Evolutionary conservation across 306 rosid species (phyloP).

Genomic region (Prunus dulcis): DNA sequence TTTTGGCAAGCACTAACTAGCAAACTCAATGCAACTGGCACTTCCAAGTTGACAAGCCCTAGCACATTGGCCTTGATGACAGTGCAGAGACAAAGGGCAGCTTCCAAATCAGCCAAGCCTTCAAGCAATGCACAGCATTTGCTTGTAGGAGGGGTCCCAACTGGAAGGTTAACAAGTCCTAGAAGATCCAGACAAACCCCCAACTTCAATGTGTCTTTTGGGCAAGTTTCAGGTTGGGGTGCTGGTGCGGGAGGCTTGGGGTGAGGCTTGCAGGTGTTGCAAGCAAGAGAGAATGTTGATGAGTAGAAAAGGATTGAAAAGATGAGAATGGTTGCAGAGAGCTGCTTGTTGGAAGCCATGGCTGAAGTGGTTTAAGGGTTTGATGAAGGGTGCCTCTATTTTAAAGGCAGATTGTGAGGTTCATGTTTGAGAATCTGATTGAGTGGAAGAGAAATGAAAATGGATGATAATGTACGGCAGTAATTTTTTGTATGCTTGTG

Average conservation of each 20-base stretch:
- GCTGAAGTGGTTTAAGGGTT: not conserved
- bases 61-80: constrained; percentile 73
- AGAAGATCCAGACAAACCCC: constrained; percentile 62
- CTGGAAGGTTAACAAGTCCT: constrained; percentile 34
- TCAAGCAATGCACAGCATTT: constrained; percentile 60
- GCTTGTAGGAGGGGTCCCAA: constrained; percentile 53
- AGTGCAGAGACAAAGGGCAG: constrained; percentile 76
- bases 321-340: constrained; percentile 36
- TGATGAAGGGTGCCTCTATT: constrained; percentile 6
- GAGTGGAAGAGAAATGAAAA: constrained; percentile 46
- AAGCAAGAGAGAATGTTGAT: constrained; percentile 38
- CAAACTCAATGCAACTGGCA: constrained; percentile 52
- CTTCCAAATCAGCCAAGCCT: constrained; percentile 66
- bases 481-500: constrained; percentile 42
- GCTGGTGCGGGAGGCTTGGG: constrained; percentile 13
- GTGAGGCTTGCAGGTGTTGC: constrained; percentile 24
- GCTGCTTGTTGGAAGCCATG: constrained; percentile 42
- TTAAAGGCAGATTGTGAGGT: constrained; percentile 49
- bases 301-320: constrained; percentile 48
- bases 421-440: constrained; percentile 25
- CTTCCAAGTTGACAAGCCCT: constrained; percentile 53
- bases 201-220: constrained; percentile 60
- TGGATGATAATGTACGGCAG: constrained; percentile 43
- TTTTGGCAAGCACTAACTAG: constrained; percentile 79
- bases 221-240: constrained; percentile 30